A percentile compares a stretch with the other conserved stretches of the same genome.
phyloP scores from a whole-genome alignment of 2,329 filamentous ascomycete species.

The Phaeosphaeriaceae sp. region DNA sequence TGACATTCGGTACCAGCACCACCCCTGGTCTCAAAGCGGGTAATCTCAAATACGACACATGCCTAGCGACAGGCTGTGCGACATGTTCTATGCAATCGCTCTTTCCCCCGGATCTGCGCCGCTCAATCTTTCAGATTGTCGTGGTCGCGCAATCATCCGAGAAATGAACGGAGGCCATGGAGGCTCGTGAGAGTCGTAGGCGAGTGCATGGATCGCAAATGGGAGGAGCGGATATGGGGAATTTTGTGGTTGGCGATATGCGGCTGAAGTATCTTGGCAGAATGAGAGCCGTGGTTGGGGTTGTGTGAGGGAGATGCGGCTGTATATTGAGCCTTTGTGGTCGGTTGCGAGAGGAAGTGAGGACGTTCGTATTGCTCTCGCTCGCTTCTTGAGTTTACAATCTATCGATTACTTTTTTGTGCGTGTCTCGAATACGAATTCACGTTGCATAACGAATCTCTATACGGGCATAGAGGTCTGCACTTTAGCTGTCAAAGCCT shows the following conservation, averaged over 20 bases:
- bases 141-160: conserved; percentile 1
- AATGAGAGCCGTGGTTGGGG: conserved; percentile 9
- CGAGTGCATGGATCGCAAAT: not conserved
- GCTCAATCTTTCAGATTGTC: not conserved
- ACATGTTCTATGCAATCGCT: conserved; percentile 25
- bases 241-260: conserved; percentile 21
- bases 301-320: not conserved
- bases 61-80: conserved; percentile 16
- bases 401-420: not conserved
- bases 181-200: not conserved
- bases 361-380: not conserved
- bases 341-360: not conserved
- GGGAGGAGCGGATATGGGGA: not conserved
- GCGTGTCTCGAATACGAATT: not conserved
- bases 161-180: not conserved
- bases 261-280: conserved; percentile 22
- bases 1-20: not conserved
- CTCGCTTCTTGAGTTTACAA: not conserved
- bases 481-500: not conserved
- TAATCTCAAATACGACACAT: conserved; percentile 30
- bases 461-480: not conserved
- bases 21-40: conserved; percentile 14
- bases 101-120: conserved; percentile 31
- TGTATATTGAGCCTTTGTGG: not conserved
- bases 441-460: not conserved